phyloP scores from a whole-genome alignment of 306 rosid genomes.

The Dicorynia guianensis region DNA sequence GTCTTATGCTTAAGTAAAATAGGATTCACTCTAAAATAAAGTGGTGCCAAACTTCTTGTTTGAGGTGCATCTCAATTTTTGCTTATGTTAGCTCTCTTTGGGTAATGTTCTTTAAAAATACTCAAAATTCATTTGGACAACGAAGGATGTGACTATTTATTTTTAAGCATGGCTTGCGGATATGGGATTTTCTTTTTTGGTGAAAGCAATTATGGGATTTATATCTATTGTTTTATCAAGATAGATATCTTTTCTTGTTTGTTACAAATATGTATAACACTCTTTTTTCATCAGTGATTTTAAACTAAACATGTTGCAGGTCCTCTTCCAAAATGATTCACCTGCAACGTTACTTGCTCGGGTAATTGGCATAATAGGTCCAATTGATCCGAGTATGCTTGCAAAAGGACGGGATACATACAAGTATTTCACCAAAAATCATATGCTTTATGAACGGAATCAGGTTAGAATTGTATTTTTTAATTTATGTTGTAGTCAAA shows the following conservation, averaged over 20 bases:
- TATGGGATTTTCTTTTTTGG: background rate
- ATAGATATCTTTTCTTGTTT: background rate
- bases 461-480: constrained; percentile 63
- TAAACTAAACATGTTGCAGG: constrained; percentile 58
- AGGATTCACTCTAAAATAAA: background rate
- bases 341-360: constrained; percentile 95
- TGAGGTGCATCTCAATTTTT: background rate
- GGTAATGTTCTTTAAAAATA: background rate
- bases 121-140: background rate
- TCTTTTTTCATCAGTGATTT: constrained; percentile 33
- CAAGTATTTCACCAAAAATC: constrained; percentile 92
- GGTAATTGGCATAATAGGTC: constrained; percentile 88
- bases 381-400: constrained; percentile 86
- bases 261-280: background rate
- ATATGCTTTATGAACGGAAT: constrained; percentile 98
- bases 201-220: constrained; percentile 8
- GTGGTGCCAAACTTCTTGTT: background rate
- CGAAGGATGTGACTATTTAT: background rate
- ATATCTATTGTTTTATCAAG: background rate
- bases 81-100: constrained; percentile 1
- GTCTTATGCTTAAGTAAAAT: constrained; percentile 3
- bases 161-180: too few species aligned
- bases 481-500: constrained; percentile 16
- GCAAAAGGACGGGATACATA: constrained; percentile 95
- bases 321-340: constrained; percentile 95